These are phyloP conservation scores for Leptographium radiaticola DNA, from an alignment of 2,329 filamentous ascomycete genomes.

Conservation along the genomic window DNA sequence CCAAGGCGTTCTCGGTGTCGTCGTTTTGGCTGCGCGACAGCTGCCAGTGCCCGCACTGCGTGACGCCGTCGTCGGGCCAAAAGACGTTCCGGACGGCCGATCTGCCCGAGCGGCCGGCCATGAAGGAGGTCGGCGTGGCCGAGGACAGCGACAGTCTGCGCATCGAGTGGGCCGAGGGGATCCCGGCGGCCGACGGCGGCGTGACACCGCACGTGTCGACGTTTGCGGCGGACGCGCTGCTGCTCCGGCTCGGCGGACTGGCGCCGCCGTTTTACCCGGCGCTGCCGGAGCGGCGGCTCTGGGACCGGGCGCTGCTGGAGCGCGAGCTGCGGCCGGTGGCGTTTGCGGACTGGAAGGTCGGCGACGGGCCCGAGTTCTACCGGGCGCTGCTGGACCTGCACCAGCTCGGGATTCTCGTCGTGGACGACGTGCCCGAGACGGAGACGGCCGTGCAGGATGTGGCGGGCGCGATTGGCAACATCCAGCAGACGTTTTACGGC, in stretches of 20 bases:
- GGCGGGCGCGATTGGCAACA: slow-evolving; percentile 57
- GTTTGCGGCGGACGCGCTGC: slow-evolving; percentile 3
- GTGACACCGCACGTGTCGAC: slow-evolving; percentile 4
- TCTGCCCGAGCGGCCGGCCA: slow-evolving; percentile 30
- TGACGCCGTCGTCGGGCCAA: slow-evolving; percentile 46
- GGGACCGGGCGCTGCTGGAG: slow-evolving; percentile 26
- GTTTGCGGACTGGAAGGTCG: slow-evolving; percentile 59
- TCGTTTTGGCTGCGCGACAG: slow-evolving; percentile 37
- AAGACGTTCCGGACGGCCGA: slow-evolving; percentile 53
- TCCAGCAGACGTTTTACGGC: slow-evolving; percentile 86
- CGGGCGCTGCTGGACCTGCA: slow-evolving; percentile 49
- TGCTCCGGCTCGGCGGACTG: slow-evolving; percentile 23
- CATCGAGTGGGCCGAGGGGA: slow-evolving; percentile 1
- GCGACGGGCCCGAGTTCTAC: slow-evolving; percentile 39
- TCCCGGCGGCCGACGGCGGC: neutral
- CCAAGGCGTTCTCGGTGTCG: neutral
- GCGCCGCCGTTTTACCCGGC: slow-evolving; percentile 23
- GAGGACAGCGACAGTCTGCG: slow-evolving; percentile 1
- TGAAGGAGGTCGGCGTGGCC: neutral
- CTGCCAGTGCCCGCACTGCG: slow-evolving; percentile 42
- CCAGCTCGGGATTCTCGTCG: slow-evolving; percentile 60
- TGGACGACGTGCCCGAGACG: slow-evolving; percentile 59
- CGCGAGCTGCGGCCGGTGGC: slow-evolving; percentile 36
- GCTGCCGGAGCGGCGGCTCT: slow-evolving; percentile 20
- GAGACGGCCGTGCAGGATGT: slow-evolving; percentile 54